phyloP scores from a whole-genome alignment of 495 filamentous ascomycete genomes.

The Xylaria curta region DNA sequence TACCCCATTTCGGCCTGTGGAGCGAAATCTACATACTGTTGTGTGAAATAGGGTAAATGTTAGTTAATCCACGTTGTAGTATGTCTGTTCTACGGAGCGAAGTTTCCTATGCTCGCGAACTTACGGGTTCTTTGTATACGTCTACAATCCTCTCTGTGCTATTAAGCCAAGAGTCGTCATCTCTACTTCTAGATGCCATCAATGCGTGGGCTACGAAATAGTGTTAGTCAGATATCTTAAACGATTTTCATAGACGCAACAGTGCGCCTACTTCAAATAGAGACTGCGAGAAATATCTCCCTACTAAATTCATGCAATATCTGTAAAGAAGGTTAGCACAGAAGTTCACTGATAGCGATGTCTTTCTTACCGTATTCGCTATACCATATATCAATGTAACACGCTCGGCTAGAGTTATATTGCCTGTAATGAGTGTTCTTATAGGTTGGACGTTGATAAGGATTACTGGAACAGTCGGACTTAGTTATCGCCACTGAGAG shows the following conservation, averaged over 20 bases:
- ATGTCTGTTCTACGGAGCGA: not conserved
- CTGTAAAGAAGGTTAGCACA: not conserved
- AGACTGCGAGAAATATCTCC: not conserved
- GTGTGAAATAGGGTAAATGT: not conserved
- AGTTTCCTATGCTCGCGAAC: not conserved
- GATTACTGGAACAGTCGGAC: not conserved
- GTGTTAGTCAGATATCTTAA: not conserved
- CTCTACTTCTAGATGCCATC: not conserved
- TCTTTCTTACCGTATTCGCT: conserved; percentile 5
- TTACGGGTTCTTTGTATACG: not conserved
- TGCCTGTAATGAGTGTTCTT: not conserved
- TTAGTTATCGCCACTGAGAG: not conserved
- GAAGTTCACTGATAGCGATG: not conserved
- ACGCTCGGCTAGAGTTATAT: conserved; percentile 17
- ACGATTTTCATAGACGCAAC: not conserved
- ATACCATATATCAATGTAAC: not conserved
- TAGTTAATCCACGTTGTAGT: not conserved
- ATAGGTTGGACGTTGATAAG: not conserved
- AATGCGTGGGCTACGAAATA: not conserved
- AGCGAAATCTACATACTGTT: conserved; percentile 9
- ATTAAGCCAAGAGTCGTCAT: not conserved
- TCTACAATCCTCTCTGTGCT: not conserved
- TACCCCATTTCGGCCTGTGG: conserved; percentile 15
- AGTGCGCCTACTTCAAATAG: not conserved
- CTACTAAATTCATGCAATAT: conserved; percentile 20